Base-by-base conservation (phyloP, 768 basidiomycete genomes). In the Tricholoma furcatifolium region DNA sequence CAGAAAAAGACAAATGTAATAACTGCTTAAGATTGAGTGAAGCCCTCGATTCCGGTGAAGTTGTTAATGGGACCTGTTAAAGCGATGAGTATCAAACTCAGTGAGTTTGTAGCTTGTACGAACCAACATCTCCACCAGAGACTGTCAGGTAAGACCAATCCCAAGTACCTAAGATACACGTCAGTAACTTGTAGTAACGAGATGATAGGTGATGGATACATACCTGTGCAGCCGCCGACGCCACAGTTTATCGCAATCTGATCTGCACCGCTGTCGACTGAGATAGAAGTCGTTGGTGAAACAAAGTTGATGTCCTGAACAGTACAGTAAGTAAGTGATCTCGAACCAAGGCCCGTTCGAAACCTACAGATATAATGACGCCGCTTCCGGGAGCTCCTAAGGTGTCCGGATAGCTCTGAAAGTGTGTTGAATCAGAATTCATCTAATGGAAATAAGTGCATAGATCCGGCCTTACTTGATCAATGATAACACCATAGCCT, bases 161-260 rank as follows among this genome's bases (percentile, higher is more conserved):
- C 81, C 82, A 84, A 0, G 60, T 63, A 4, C 79, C 79, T 78
- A 35, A 14, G 35, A 48, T 21, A 20, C 15, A 35, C 14, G 17
- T n/a, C 6, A 39, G 40, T 3, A 40, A 43, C 4, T 42, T 14
- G 40, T 11, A 51, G 45, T 30, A 14, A 12, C 49, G 17, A 14
- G 27, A 24, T 2, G 20, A 35, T 10, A 17, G 43, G 14, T 32
- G 10, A 40, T 38, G 20, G 34, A 40, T 40, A 47, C 68, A 21
- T 58, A 79, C 81, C 81, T 24, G 63, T 69, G 66, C 83, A 85
- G 24, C 78, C 67, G 1, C 72, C 74, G 2, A 34, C 24, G 43
- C 84, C 85, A 58, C 84, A 87, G 61, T 84, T 78, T 3, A 85
- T 74, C 10, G 77, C 78, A 38, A 82, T 75, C 41, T 65, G 70